A percentile compares a stretch with the other conserved stretches of the same genome.
Conservation (phyloP, 345 rosid species). For the Draba incana region DNA sequence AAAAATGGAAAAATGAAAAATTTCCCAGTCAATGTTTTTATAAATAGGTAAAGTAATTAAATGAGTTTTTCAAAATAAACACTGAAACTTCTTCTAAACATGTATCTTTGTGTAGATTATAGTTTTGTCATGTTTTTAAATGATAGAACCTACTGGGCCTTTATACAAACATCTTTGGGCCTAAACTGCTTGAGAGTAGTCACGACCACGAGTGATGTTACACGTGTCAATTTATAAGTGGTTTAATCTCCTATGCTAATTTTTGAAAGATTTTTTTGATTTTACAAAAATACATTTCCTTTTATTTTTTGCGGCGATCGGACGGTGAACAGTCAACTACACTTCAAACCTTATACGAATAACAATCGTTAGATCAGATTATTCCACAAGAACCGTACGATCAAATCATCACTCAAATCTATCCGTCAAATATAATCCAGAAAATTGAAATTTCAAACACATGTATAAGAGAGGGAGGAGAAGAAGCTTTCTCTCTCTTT, state of each 20-base stretch:
- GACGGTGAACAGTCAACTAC: constrained; percentile 43
- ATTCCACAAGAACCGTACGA: constrained; percentile 50
- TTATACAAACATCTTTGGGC: background rate
- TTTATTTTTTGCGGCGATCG: constrained; percentile 38
- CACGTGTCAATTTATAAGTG: constrained; percentile 37
- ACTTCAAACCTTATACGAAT: constrained; percentile 52
- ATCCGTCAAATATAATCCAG: constrained; percentile 60
- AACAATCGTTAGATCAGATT: constrained; percentile 52
- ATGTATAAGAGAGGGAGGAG: constrained; percentile 77
- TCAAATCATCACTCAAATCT: constrained; percentile 45
- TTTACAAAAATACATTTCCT: background rate
- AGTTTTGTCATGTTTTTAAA: background rate
- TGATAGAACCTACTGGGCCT: background rate
- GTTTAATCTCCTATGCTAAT: background rate
- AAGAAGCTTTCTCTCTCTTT: constrained; percentile 19
- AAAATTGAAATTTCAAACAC: constrained; percentile 85
- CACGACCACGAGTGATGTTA: constrained; percentile 7
- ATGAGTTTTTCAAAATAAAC: too few species aligned
- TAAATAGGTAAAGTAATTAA: too few species aligned
- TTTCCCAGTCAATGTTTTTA: too few species aligned
- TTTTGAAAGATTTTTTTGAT: background rate
- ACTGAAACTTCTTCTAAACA: too few species aligned
- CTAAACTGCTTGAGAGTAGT: background rate
- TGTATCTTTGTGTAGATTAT: too few species aligned
- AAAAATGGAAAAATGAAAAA: too few species aligned